phyloP scores from a whole-genome alignment of 257 asterid genomes.

The Datura wrightii region DNA sequence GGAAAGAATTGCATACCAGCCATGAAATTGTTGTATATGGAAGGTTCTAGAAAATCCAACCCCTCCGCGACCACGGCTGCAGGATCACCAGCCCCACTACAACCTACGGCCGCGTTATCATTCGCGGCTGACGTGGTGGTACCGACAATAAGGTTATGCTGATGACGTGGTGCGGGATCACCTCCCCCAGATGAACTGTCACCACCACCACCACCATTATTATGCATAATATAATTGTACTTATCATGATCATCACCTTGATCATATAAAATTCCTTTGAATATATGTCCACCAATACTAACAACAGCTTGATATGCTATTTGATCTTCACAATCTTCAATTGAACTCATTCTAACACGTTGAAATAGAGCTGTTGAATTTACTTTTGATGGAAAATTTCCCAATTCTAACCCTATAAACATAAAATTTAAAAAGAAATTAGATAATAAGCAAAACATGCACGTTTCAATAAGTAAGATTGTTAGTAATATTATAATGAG shows the following conservation, averaged over 20 bases:
- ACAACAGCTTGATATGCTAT: slow-evolving; percentile 91
- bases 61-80: background rate
- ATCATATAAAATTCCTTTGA: slow-evolving; percentile 91
- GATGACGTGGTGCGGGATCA: slow-evolving; percentile 39
- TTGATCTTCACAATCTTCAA: slow-evolving; percentile 71
- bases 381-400: slow-evolving; percentile 79
- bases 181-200: slow-evolving; percentile 74
- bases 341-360: slow-evolving; percentile 79
- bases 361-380: slow-evolving; percentile 78
- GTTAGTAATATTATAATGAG: too few species aligned
- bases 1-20: slow-evolving; percentile 98
- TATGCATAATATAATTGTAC: slow-evolving; percentile 39
- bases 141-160: slow-evolving; percentile 51
- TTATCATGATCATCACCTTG: slow-evolving; percentile 70
- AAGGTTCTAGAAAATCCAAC: slow-evolving; percentile 56
- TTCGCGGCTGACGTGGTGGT: slow-evolving; percentile 27
- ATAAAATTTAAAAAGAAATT: background rate
- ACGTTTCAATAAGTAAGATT: background rate
- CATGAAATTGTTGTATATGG: slow-evolving; percentile 64
- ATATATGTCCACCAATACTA: slow-evolving; percentile 85
- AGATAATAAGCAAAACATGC: background rate
- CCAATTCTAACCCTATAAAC: slow-evolving; percentile 78
- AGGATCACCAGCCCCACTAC: slow-evolving; percentile 20
- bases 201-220: slow-evolving; percentile 42
- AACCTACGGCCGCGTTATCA: background rate